Evolutionary conservation across 2,329 filamentous ascomycete genomes (phyloP).

Genomic region (Sclerotinia borealis): DNA sequence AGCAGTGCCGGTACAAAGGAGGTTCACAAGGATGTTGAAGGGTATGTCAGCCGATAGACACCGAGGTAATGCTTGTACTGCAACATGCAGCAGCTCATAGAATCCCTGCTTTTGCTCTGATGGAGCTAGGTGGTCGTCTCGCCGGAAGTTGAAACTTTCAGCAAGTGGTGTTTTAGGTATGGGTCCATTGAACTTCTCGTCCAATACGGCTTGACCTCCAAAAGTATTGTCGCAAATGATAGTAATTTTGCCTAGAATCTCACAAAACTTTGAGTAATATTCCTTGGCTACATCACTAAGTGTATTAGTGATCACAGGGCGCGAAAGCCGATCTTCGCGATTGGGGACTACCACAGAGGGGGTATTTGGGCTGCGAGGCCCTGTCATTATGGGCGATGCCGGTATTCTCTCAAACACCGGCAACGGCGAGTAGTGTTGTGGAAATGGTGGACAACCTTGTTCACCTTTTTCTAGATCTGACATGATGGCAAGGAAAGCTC

Average conservation of each 20-base stretch:
- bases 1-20: conserved; percentile 92
- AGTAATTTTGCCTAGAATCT: conserved; percentile 91
- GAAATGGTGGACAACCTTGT: conserved; percentile 73
- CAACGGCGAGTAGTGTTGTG: conserved; percentile 52
- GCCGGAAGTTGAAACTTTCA: conserved; percentile 88
- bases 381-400: conserved; percentile 45
- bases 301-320: conserved; percentile 52
- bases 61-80: conserved; percentile 90
- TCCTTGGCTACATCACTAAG: conserved; percentile 74
- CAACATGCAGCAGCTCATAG: conserved; percentile 91
- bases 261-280: conserved; percentile 86
- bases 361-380: conserved; percentile 24
- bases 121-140: conserved; percentile 66
- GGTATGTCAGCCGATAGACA: conserved; percentile 87
- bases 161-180: conserved; percentile 92
- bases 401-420: conserved; percentile 40
- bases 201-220: conserved; percentile 87
- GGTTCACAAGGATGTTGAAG: conserved; percentile 87
- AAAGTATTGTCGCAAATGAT: conserved; percentile 96
- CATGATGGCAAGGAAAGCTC: conserved; percentile 89
- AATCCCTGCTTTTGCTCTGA: conserved; percentile 88
- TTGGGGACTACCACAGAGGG: conserved; percentile 25
- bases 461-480: conserved; percentile 83
- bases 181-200: conserved; percentile 86
- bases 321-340: conserved; percentile 61